phyloP scores from a whole-genome alignment of 2,329 filamentous ascomycete genomes.

The Thelonectria olida region DNA sequence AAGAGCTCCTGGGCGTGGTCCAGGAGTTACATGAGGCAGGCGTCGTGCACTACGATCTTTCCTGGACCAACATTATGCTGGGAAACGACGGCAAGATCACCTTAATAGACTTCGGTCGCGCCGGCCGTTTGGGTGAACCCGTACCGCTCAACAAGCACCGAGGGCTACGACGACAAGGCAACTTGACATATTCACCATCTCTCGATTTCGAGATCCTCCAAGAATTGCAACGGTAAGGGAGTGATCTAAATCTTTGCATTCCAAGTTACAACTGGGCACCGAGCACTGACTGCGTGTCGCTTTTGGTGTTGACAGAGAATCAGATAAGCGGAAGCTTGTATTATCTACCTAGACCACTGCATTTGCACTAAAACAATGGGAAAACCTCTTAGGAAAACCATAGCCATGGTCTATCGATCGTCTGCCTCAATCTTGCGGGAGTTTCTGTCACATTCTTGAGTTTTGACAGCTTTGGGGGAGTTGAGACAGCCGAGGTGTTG shows the following conservation, averaged over 20 bases:
- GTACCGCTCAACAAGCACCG: too few relatives aligned
- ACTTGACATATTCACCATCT: background rate
- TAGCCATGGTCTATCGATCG: background rate
- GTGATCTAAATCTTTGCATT: too few relatives aligned
- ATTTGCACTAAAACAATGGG: slow-evolving; percentile 9
- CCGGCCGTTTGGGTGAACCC: background rate
- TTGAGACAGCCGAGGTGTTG: too few relatives aligned
- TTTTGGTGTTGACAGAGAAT: too few relatives aligned
- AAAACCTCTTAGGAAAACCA: slow-evolving; percentile 13
- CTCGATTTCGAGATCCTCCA: background rate
- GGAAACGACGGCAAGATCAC: background rate
- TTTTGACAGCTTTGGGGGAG: too few relatives aligned
- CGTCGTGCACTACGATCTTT: slow-evolving; percentile 10
- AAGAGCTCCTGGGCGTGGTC: background rate
- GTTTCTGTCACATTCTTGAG: too few relatives aligned
- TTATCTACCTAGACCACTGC: background rate
- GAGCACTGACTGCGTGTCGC: too few relatives aligned
- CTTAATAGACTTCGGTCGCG: slow-evolving; percentile 9
- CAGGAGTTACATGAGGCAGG: background rate
- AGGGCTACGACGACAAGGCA: background rate
- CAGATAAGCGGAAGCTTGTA: background rate
- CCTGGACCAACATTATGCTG: slow-evolving; percentile 9
- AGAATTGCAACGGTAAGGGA: too few relatives aligned
- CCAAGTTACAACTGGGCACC: too few relatives aligned
- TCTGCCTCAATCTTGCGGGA: too few relatives aligned